These are phyloP conservation scores for Dioscorea alata DNA, from an alignment of 106 monocot genomes.

Conservation along the genomic window DNA sequence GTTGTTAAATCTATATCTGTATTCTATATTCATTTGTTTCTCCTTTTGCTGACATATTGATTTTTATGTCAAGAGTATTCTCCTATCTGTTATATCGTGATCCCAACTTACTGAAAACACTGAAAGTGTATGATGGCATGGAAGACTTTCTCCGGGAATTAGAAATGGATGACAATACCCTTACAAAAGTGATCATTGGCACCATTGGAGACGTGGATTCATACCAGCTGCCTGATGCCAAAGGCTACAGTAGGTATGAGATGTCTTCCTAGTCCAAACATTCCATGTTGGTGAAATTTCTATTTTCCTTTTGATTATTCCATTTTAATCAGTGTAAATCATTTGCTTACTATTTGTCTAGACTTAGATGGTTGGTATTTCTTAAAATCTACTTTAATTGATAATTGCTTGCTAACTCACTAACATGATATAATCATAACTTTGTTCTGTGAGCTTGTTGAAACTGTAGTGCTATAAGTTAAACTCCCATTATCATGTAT, in stretches of 20 bases:
- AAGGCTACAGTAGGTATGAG: slow-evolving; percentile 88
- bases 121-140: slow-evolving; percentile 92
- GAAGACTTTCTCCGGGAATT: slow-evolving; percentile 77
- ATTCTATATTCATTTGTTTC: not conserved
- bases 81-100: slow-evolving; percentile 94
- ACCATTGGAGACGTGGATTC: slow-evolving; percentile 96
- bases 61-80: slow-evolving; percentile 65
- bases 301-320: not conserved
- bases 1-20: no score
- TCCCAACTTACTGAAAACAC: slow-evolving; percentile 90
- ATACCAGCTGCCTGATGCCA: slow-evolving; percentile 97
- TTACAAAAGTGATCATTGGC: slow-evolving; percentile 94
- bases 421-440: no score
- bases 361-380: no score
- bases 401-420: no score
- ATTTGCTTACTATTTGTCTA: no score
- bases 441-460: no score
- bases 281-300: not conserved
- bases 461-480: no score
- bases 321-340: no score
- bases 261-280: not conserved
- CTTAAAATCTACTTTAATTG: no score
- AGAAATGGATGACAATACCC: slow-evolving; percentile 76
- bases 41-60: not conserved
- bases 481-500: no score